A percentile compares a stretch with the other conserved stretches of the same genome.
phyloP scores from a whole-genome alignment of 176 grass and related monocot genomes.

The Typha latifolia region DNA sequence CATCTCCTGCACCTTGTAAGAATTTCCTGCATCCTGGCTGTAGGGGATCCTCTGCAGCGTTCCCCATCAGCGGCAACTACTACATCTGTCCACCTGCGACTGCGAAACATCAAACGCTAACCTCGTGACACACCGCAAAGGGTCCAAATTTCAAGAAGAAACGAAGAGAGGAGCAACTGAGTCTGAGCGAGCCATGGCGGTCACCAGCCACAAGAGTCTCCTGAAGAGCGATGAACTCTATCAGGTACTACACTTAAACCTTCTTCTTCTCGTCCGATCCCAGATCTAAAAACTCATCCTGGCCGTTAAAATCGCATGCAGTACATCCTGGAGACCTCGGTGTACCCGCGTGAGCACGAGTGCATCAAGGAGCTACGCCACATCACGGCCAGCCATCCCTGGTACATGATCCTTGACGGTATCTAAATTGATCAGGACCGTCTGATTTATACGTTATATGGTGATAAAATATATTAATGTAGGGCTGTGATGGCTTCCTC shows the following conservation, averaged over 20 bases:
- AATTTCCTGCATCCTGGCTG: too few relatives aligned
- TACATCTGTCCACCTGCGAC: too few relatives aligned
- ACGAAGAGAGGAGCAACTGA: too few relatives aligned
- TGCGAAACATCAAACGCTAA: too few relatives aligned
- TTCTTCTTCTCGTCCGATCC: background rate
- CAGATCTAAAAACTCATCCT: slow-evolving; percentile 1
- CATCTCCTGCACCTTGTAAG: too few relatives aligned
- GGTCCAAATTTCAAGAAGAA: too few relatives aligned
- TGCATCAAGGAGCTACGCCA: slow-evolving; percentile 84
- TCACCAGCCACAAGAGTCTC: slow-evolving; percentile 68
- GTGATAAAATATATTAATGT: too few relatives aligned
- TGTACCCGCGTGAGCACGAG: slow-evolving; percentile 76
- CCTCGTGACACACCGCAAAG: too few relatives aligned
- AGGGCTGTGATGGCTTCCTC: background rate
- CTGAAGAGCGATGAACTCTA: slow-evolving; percentile 89
- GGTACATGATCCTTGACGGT: slow-evolving; percentile 14
- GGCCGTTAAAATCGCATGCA: slow-evolving; percentile 2
- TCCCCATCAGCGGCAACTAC: too few relatives aligned
- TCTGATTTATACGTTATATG: too few relatives aligned
- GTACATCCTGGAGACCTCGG: slow-evolving; percentile 84
- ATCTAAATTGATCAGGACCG: background rate
- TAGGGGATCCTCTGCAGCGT: too few relatives aligned
- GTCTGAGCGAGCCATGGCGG: too few relatives aligned
- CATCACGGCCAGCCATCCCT: slow-evolving; percentile 64
- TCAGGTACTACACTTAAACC: slow-evolving; percentile 52